Base-by-base conservation (phyloP, 2,329 filamentous ascomycete species). In the Cordyceps tenuipes region DNA sequence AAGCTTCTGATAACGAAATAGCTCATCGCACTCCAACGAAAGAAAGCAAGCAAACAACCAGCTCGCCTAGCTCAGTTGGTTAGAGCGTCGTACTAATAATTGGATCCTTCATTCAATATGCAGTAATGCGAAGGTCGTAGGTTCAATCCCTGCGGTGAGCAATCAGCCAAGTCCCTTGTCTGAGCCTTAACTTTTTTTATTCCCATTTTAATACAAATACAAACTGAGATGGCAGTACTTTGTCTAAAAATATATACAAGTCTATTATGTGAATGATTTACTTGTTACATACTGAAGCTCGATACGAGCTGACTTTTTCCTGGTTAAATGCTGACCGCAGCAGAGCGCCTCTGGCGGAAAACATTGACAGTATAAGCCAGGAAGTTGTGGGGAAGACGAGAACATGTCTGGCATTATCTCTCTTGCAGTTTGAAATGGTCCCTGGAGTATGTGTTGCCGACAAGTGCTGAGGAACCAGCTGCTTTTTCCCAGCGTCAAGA, bases 1-100 rank as follows among this genome's bases (percentile, higher is more conserved):
- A 29, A 29, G 29, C 29, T 36, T 36, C 34, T 36, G 1, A 9
- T 36, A 36, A 3, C 3, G 12, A 13, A 36, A 36, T 36, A 47
- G 26, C 9, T 47, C 44, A 17, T 0, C 6, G 3, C 0, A 5
- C 2, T 31, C 12, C 47, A 50, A 50, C 47, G 17, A 34, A n/a
- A n/a, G n/a, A n/a, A n/a, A n/a, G n/a, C n/a, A n/a, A n/a, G n/a
- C n/a, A n/a, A n/a, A n/a, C n/a, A n/a, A n/a, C n/a, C n/a, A n/a
- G 48, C 48, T 51, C 29, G 29, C 48, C 17, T 51, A 51, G 48
- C 47, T 49, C 47, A 49, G 47, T 49, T 49, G 47, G 47, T 49
- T 49, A 49, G 47, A 49, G 47, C 47, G 48, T 51, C 48, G 48
- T 51, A 51, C 48, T 51, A 51, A 51, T 51, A 43, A 36, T 36